Evolutionary conservation across 805 yeast genomes (phyloP).

Genomic region (Lipomyces starkeyi): DNA sequence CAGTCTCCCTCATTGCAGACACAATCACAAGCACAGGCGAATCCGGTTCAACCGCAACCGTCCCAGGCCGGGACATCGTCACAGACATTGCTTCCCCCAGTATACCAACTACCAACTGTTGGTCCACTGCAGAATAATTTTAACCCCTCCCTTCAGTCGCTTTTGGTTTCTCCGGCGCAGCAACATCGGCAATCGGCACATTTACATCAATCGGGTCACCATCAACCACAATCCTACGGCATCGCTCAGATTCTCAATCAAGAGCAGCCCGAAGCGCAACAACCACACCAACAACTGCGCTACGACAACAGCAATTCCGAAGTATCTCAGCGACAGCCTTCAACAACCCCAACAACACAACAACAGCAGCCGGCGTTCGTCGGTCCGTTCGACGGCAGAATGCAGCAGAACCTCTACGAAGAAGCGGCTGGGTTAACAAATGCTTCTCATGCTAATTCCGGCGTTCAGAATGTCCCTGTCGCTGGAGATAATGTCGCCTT

Average conservation of each 20-base stretch:
- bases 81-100: conserved; percentile 16
- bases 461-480: conserved; percentile 25
- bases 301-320: conserved; percentile 5
- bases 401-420: not conserved
- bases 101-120: conserved; percentile 17
- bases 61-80: conserved; percentile 11
- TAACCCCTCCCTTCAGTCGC: conserved; percentile 7
- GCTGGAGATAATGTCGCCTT: conserved; percentile 13
- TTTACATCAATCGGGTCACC: not conserved
- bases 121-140: conserved; percentile 16
- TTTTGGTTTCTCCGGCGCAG: not conserved
- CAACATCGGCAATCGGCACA: not conserved
- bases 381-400: not conserved
- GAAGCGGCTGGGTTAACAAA: not conserved
- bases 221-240: not conserved
- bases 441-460: conserved; percentile 1
- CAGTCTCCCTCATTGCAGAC: not conserved
- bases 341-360: conserved; percentile 20
- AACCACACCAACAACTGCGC: not conserved
- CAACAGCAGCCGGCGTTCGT: not conserved
- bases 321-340: conserved; percentile 13
- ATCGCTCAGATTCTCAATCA: conserved; percentile 12
- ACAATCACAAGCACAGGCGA: not conserved
- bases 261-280: not conserved
- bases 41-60: not conserved